These are phyloP conservation scores for Trichosporon sp. DNA, from an alignment of 1,284 basidiomycete genomes.

Conservation along the genomic window DNA sequence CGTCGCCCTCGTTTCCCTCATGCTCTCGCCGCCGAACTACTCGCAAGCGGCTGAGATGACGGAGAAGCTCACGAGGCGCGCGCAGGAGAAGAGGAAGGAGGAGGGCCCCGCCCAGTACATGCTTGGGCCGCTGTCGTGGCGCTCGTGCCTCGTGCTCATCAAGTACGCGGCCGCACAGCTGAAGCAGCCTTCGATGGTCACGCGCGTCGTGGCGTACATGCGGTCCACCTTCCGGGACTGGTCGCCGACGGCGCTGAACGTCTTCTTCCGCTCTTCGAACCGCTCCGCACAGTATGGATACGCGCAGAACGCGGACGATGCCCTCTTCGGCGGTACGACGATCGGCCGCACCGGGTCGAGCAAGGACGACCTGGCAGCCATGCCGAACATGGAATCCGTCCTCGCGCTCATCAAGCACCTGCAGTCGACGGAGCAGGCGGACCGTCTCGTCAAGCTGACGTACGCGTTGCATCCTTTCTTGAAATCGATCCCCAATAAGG, in stretches of 20 bases:
- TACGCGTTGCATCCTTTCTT: conserved; percentile 37
- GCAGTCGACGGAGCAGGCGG: conserved; percentile 28
- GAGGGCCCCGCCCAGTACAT: conserved; percentile 27
- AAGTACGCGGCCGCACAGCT: conserved; percentile 33
- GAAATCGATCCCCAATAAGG: conserved; percentile 1
- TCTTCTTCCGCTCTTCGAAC: conserved; percentile 25
- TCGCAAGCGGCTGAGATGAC: conserved; percentile 17
- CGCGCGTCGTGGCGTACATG: conserved; percentile 35
- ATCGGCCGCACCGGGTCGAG: neutral
- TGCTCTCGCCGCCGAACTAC: conserved; percentile 44
- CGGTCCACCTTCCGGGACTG: conserved; percentile 14
- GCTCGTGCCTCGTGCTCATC: conserved; percentile 36
- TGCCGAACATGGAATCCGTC: conserved; percentile 18
- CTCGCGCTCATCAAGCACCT: conserved; percentile 28
- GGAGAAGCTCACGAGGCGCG: neutral
- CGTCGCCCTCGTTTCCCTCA: conserved; percentile 43
- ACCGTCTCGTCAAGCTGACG: conserved; percentile 25
- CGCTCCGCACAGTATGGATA: conserved; percentile 1
- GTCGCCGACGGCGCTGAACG: conserved; percentile 16
- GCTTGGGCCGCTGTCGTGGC: conserved; percentile 35
- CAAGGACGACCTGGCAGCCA: neutral
- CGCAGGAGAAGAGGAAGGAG: neutral
- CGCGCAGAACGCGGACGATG: conserved; percentile 11
- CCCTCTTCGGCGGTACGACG: conserved; percentile 5
- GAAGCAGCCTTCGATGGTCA: conserved; percentile 24